Base-by-base conservation (phyloP, 495 filamentous ascomycete genomes). In the Elasticomyces elasticus region DNA sequence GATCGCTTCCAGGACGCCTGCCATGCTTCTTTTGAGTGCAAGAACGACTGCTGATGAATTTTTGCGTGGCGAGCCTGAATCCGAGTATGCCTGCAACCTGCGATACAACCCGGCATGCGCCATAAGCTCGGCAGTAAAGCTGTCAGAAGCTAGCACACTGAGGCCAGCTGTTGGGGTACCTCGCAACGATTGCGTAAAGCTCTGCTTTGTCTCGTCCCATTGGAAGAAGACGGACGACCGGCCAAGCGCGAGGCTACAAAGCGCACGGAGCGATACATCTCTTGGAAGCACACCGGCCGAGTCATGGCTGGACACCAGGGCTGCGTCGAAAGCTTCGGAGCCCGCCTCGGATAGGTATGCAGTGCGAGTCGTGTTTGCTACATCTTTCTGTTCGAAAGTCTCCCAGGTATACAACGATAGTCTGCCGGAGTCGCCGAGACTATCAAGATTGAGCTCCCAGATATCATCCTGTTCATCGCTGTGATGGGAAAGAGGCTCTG, bases 341-440 rank as follows among this genome's bases (percentile, higher is more conserved):
- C 88, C 86, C 12, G 84, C 81, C 65, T 96, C 91, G 2, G 81
- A 87, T 28, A 95, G 74, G 54, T 91, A 90, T 37, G 78, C 69
- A 17, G 81, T 77, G 17, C 40, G 20, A 26, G 42, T 12, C 19
- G 49, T 15, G 26, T 31, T 35, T 1, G 30, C 3, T 1, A 33
- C 44, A 15, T 5, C 4, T n/a, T 31, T 33, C 25, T 50, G 44
- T 11, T 53, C 49, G 42, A 61, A 61, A 23, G 58, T 41, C 49
- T 61, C 58, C 58, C 58, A 61, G 10, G 30, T 47, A 13, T 35
- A 20, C 10, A 52, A 10, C 6, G 13, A 17, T 12, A 17, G 15
- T 12, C 13, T 4, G 9, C 12, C 27, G 43, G 11, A 10, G 4
- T 33, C 13, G 7, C 5, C 30, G 17, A 3, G n/a, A 37, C 7